phyloP scores from a whole-genome alignment of 2,329 filamentous ascomycete genomes.

The Alternaria ethzedia region DNA sequence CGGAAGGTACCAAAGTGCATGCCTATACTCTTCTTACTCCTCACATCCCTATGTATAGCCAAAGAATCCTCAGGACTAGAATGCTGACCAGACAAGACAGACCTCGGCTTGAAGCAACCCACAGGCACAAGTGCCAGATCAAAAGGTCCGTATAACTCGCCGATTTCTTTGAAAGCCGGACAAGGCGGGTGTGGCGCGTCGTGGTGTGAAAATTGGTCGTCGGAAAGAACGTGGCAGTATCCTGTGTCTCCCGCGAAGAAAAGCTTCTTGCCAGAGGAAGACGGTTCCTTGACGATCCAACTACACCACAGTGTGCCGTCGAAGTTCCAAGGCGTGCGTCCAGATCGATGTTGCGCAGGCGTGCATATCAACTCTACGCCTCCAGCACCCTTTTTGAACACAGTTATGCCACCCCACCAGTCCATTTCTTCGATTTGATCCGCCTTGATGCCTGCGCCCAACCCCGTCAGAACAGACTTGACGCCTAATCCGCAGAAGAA shows the following conservation, averaged over 20 bases:
- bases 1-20: slow-evolving; percentile 61
- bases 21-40: slow-evolving; percentile 56
- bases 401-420: slow-evolving; percentile 56
- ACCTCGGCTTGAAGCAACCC: slow-evolving; percentile 55
- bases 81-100: slow-evolving; percentile 55
- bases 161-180: slow-evolving; percentile 57
- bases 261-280: slow-evolving; percentile 41
- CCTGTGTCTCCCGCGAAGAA: slow-evolving; percentile 60
- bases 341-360: slow-evolving; percentile 57
- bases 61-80: slow-evolving; percentile 57
- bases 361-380: slow-evolving; percentile 53
- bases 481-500: slow-evolving; percentile 54
- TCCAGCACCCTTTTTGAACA: slow-evolving; percentile 45
- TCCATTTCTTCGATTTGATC: slow-evolving; percentile 56
- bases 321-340: slow-evolving; percentile 50
- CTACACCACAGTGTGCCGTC: slow-evolving; percentile 57
- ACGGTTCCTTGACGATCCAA: slow-evolving; percentile 50
- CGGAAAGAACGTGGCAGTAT: slow-evolving; percentile 50
- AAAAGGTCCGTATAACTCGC: slow-evolving; percentile 55
- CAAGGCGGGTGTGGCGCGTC: slow-evolving; percentile 50
- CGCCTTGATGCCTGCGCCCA: slow-evolving; percentile 46
- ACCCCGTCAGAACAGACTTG: slow-evolving; percentile 45
- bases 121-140: slow-evolving; percentile 59
- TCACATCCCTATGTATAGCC: slow-evolving; percentile 56
- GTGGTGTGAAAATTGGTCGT: slow-evolving; percentile 39